Evolutionary conservation across 1,284 basidiomycete species (phyloP).

Genomic region (Irpex sp.): DNA sequence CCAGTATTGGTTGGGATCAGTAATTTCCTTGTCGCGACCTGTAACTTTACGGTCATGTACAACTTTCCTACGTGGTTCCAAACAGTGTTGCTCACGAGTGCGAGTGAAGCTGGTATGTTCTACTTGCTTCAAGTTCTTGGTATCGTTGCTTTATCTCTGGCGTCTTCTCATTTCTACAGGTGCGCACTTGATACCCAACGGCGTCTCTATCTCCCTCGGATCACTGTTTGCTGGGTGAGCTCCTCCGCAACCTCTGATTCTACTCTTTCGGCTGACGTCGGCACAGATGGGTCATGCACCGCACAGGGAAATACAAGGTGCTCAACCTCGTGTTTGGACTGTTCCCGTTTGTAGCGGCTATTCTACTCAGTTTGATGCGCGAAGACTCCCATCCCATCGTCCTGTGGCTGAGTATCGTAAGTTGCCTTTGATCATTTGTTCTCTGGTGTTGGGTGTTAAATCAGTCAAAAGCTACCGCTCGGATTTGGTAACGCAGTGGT

Average conservation of each 20-base stretch:
- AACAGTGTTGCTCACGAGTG: slow-evolving; percentile 70
- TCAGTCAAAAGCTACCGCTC: slow-evolving; percentile 49
- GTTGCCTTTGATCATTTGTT: slow-evolving; percentile 19
- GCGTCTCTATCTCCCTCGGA: slow-evolving; percentile 67
- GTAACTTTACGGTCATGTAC: slow-evolving; percentile 75
- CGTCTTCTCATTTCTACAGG: slow-evolving; percentile 37
- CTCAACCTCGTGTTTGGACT: slow-evolving; percentile 70
- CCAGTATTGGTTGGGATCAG: slow-evolving; percentile 70
- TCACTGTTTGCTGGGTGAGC: slow-evolving; percentile 71
- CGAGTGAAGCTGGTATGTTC: slow-evolving; percentile 42
- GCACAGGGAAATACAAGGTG: slow-evolving; percentile 73
- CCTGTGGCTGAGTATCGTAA: slow-evolving; percentile 77
- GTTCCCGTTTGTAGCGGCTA: slow-evolving; percentile 64
- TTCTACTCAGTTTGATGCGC: slow-evolving; percentile 51
- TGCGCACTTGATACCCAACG: slow-evolving; percentile 77
- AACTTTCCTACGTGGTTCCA: slow-evolving; percentile 89
- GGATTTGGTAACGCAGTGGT: slow-evolving; percentile 82
- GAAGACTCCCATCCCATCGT: slow-evolving; percentile 58
- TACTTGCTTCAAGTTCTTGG: slow-evolving; percentile 14
- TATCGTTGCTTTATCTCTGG: neutral
- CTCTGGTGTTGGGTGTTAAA: neutral
- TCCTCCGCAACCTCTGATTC: neutral
- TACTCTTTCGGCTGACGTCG: neutral
- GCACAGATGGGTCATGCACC: slow-evolving; percentile 66
- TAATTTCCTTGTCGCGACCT: slow-evolving; percentile 74